phyloP scores from a whole-genome alignment of 345 rosid species.

The Dipteronia sinensis region DNA sequence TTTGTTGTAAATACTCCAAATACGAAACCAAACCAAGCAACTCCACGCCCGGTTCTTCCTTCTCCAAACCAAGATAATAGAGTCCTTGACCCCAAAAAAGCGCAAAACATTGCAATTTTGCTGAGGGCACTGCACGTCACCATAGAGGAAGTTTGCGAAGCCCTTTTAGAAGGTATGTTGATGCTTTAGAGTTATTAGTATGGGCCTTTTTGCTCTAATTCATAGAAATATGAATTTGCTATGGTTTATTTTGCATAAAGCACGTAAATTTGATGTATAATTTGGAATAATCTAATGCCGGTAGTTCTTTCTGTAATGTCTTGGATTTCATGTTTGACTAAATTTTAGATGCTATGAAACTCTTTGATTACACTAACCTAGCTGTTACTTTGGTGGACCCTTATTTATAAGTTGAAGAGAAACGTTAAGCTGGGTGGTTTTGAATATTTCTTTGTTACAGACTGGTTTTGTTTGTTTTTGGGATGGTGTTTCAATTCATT shows the following conservation, averaged over 20 bases:
- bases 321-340: not conserved
- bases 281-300: no score
- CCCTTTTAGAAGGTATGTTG: constrained; percentile 81
- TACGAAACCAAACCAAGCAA: constrained; percentile 54
- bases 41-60: constrained; percentile 60
- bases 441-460: not conserved
- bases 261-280: not conserved
- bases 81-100: constrained; percentile 93
- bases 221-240: not conserved
- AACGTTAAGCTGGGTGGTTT: not conserved
- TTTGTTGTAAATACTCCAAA: constrained; percentile 65
- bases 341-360: not conserved
- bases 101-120: constrained; percentile 92
- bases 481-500: not conserved
- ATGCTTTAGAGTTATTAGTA: constrained; percentile 6
- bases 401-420: not conserved
- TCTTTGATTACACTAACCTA: not conserved
- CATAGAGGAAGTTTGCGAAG: constrained; percentile 95
- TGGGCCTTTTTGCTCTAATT: not conserved
- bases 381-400: not conserved
- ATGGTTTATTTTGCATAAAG: not conserved
- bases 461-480: not conserved
- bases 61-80: constrained; percentile 67
- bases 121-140: constrained; percentile 92
- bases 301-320: not conserved